These are phyloP conservation scores for Suillus bovinus DNA, from an alignment of 768 basidiomycete species.

Conservation along the genomic window DNA sequence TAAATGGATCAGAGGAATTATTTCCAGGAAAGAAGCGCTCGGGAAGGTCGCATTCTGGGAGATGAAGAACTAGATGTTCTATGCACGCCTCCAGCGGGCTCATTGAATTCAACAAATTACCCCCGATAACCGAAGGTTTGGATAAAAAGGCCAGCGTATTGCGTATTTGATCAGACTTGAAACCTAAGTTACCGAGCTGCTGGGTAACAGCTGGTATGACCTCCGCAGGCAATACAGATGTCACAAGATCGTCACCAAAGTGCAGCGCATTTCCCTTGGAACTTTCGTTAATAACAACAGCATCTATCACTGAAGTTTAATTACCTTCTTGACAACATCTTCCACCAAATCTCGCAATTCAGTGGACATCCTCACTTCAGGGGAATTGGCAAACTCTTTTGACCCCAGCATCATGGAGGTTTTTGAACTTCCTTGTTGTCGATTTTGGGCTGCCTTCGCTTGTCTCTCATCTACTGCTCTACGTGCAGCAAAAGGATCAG, in stretches of 20 bases:
- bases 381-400: constrained; percentile 46
- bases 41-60: constrained; percentile 89
- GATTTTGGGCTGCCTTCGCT: constrained; percentile 50
- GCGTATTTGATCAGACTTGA: constrained; percentile 54
- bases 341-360: constrained; percentile 79
- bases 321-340: constrained; percentile 73
- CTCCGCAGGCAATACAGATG: constrained; percentile 42
- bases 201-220: constrained; percentile 43
- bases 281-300: constrained; percentile 8
- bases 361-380: constrained; percentile 85
- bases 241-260: constrained; percentile 39
- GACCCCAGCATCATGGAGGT: constrained; percentile 18
- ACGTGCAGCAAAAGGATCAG: constrained; percentile 81
- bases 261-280: constrained; percentile 52
- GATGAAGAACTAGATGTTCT: constrained; percentile 79
- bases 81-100: constrained; percentile 76
- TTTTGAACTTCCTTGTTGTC: constrained; percentile 32
- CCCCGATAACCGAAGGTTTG: constrained; percentile 54
- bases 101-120: constrained; percentile 58
- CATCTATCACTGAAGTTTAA: constrained; percentile 11
- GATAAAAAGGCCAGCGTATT: constrained; percentile 59
- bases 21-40: constrained; percentile 59
- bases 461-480: constrained; percentile 69
- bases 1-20: constrained; percentile 71
- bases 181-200: constrained; percentile 68